phyloP scores from a whole-genome alignment of 129 eudicot species.

The Artemisia tridentata region DNA sequence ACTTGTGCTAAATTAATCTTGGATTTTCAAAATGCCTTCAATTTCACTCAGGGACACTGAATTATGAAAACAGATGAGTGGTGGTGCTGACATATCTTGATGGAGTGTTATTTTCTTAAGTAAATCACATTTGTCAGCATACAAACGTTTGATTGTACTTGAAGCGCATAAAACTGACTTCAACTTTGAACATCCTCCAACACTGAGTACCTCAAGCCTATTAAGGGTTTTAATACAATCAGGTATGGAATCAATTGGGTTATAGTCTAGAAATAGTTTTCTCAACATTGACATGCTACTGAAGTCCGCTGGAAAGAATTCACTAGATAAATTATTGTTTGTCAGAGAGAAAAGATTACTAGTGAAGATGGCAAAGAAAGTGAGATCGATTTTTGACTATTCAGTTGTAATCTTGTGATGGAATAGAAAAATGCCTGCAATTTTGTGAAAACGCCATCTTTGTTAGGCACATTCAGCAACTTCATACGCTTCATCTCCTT shows the following conservation, averaged over 20 bases:
- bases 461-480: too few species aligned
- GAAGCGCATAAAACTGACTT: slow-evolving; percentile 1
- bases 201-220: slow-evolving; percentile 3
- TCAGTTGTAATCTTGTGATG: neutral
- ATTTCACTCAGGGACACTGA: neutral
- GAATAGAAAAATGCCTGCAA: neutral
- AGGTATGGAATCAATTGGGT: slow-evolving; percentile 25
- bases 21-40: slow-evolving; percentile 3
- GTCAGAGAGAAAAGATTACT: slow-evolving; percentile 9
- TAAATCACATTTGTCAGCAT: neutral
- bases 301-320: slow-evolving; percentile 20
- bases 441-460: too few species aligned
- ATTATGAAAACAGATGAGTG: neutral
- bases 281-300: slow-evolving; percentile 21
- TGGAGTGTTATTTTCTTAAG: neutral
- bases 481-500: too few species aligned
- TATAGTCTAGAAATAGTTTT: neutral
- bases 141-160: neutral
- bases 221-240: slow-evolving; percentile 12
- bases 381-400: neutral
- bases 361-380: neutral
- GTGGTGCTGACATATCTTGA: neutral
- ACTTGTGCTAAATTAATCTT: neutral
- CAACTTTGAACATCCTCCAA: neutral
- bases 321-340: slow-evolving; percentile 11